Conservation (phyloP, 495 filamentous ascomycete genomes). For the Wilcoxina mikolae region DNA sequence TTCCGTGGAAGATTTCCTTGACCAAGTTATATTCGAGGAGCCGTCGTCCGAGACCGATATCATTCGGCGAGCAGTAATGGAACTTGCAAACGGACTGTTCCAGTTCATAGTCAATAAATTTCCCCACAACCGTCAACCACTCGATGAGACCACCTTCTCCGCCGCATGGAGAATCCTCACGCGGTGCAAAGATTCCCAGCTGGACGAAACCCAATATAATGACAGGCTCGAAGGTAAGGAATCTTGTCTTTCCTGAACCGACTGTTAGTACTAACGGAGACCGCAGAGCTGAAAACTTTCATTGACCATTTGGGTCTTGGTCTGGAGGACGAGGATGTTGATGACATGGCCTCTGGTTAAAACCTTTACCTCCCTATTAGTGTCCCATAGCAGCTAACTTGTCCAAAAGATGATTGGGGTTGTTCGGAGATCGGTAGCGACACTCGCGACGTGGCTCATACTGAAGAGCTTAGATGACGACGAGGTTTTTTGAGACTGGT, state of each 20-base stretch:
- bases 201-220: conserved; percentile 23
- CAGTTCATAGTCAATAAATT: conserved; percentile 21
- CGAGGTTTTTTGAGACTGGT: too few relatives aligned
- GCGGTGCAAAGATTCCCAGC: conserved; percentile 22
- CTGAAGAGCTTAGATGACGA: conserved; percentile 3
- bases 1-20: conserved; percentile 41
- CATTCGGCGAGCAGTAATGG: conserved; percentile 34
- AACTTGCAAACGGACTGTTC: conserved; percentile 23
- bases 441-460: conserved; percentile 19
- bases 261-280: not conserved
- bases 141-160: conserved; percentile 27
- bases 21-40: conserved; percentile 41
- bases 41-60: conserved; percentile 38
- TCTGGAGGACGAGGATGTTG: conserved; percentile 22
- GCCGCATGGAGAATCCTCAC: conserved; percentile 19
- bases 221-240: conserved; percentile 26
- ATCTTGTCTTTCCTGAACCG: not conserved
- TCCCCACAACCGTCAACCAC: conserved; percentile 22
- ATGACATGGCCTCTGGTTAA: conserved; percentile 28
- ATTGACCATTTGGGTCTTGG: conserved; percentile 28
- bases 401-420: conserved; percentile 24
- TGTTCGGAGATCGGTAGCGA: conserved; percentile 27
- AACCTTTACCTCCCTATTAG: not conserved
- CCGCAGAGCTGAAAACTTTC: conserved; percentile 14
- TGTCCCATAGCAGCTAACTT: not conserved